Evolutionary conservation across 345 rosid species (phyloP).

Genomic region (Camelina hispida): DNA sequence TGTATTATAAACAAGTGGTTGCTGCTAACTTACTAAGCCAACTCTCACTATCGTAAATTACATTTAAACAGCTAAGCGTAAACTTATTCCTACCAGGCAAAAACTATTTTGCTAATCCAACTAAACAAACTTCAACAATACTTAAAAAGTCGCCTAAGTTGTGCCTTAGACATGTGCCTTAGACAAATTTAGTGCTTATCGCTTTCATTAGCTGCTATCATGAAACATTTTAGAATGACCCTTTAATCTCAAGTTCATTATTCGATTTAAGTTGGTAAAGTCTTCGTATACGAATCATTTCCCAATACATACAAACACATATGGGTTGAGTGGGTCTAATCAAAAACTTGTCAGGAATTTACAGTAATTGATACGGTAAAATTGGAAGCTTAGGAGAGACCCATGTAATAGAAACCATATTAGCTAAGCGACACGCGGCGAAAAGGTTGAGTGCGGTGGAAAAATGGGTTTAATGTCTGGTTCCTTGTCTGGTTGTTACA

Average conservation of each 20-base stretch:
- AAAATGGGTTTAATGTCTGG: constrained; percentile 22
- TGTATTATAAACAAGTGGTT: background rate
- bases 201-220: constrained; percentile 1
- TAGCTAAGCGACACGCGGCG: constrained; percentile 27
- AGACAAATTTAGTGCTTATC: background rate
- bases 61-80: background rate
- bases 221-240: background rate
- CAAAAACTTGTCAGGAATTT: background rate
- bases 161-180: no score
- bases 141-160: no score
- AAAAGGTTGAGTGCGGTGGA: constrained; percentile 24
- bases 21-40: background rate
- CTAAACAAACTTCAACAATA: background rate
- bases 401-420: constrained; percentile 29
- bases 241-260: background rate
- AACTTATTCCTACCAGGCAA: no score
- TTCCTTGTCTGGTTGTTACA: constrained; percentile 30
- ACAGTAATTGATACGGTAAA: background rate
- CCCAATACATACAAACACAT: constrained; percentile 28
- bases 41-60: background rate
- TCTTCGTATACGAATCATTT: constrained; percentile 16
- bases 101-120: background rate
- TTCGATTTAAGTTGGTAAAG: constrained; percentile 19
- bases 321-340: constrained; percentile 10
- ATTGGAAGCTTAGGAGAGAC: background rate